These are phyloP conservation scores for Chalaropsis thielavioides DNA, from an alignment of 2,329 filamentous ascomycete species.

Conservation along the genomic window DNA sequence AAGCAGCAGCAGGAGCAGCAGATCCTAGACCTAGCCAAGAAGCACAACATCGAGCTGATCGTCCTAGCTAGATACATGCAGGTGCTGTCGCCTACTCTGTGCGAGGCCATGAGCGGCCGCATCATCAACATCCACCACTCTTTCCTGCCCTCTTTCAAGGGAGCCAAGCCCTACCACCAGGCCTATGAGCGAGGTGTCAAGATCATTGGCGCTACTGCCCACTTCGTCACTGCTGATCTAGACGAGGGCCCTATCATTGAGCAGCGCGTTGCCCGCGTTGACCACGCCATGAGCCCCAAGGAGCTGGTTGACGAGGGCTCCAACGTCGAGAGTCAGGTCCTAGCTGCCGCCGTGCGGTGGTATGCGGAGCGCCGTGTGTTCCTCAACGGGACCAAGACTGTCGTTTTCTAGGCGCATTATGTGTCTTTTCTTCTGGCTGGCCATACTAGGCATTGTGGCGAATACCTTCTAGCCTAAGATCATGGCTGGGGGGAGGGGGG, in stretches of 20 bases:
- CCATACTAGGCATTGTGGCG: neutral
- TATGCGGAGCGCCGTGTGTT: conserved; percentile 66
- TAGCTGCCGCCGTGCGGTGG: conserved; percentile 72
- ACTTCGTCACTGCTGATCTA: conserved; percentile 73
- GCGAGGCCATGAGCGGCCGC: conserved; percentile 58
- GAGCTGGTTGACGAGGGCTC: conserved; percentile 65
- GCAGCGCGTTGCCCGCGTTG: conserved; percentile 63
- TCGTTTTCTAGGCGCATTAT: conserved; percentile 41
- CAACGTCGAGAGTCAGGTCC: conserved; percentile 70
- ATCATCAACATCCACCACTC: conserved; percentile 91
- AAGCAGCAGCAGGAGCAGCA: conserved; percentile 58
- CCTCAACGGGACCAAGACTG: conserved; percentile 65
- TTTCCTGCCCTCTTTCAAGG: conserved; percentile 78
- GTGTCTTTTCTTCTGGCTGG: neutral
- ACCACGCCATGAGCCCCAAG: conserved; percentile 62
- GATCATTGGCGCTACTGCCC: conserved; percentile 74
- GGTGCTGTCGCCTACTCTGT: conserved; percentile 47
- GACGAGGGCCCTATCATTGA: conserved; percentile 83
- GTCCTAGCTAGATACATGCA: conserved; percentile 69
- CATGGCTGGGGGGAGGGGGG: conserved; percentile 5
- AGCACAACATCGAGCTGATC: conserved; percentile 61
- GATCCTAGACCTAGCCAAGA: conserved; percentile 54
- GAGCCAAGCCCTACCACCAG: conserved; percentile 77
- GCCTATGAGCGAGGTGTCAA: conserved; percentile 76
- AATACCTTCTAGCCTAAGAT: neutral